phyloP scores from a whole-genome alignment of 352 stramenopile species.

The Phytopythium mirpurense region DNA sequence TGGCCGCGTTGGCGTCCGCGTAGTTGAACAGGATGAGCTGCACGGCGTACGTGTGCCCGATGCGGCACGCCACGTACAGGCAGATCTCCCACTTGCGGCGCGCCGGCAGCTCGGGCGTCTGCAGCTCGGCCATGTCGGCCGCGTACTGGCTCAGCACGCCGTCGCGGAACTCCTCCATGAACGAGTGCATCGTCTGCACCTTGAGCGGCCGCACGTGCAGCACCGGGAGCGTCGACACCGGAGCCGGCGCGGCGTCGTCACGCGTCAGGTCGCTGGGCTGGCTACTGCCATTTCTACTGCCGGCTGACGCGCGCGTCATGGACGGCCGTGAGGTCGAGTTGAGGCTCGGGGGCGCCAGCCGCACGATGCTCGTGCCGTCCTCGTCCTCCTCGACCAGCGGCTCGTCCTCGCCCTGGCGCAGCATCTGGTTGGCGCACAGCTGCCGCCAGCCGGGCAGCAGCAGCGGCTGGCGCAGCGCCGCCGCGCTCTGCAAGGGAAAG shows the following conservation, averaged over 20 bases:
- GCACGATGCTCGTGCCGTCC: slow-evolving; percentile 13
- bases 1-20: slow-evolving; percentile 47
- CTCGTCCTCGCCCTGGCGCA: slow-evolving; percentile 26
- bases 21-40: slow-evolving; percentile 77
- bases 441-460: slow-evolving; percentile 46
- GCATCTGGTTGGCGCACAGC: slow-evolving; percentile 44
- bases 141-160: slow-evolving; percentile 58
- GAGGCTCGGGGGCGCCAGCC: slow-evolving; percentile 9
- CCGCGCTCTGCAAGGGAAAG: slow-evolving; percentile 24
- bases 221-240: slow-evolving; percentile 22
- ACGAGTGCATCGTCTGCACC: slow-evolving; percentile 68
- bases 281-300: too few relatives aligned
- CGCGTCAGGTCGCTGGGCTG: slow-evolving; percentile 1
- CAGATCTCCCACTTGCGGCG: slow-evolving; percentile 68
- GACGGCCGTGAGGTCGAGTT: slow-evolving; percentile 6
- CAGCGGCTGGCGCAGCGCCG: slow-evolving; percentile 36
- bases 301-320: slow-evolving; percentile 1
- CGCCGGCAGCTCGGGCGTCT: slow-evolving; percentile 33
- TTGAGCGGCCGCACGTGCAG: slow-evolving; percentile 55
- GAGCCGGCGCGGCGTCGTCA: neutral
- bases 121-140: slow-evolving; percentile 54
- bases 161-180: slow-evolving; percentile 79
- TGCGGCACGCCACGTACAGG: slow-evolving; percentile 64
- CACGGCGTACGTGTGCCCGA: slow-evolving; percentile 68
- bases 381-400: slow-evolving; percentile 10